Percentiles rank a stretch among this genome's conserved stretches.
These are phyloP conservation scores for Lichtheimia ornata DNA, from an alignment of 371 early-diverging fungal genomes.

Conservation along the genomic window DNA sequence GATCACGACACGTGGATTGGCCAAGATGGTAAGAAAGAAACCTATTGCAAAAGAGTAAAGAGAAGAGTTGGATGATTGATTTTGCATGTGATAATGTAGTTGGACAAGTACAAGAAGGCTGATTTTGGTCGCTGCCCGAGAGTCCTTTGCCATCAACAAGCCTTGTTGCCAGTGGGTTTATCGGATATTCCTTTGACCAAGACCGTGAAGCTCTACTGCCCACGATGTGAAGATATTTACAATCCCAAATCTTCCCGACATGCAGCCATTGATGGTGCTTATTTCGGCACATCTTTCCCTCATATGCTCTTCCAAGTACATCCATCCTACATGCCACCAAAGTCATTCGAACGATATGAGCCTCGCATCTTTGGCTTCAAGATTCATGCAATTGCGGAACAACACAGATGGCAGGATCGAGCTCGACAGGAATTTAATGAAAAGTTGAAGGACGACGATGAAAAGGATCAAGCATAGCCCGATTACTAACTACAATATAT, in stretches of 20 bases:
- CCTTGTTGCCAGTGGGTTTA: conserved; percentile 89
- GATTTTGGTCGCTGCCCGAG: conserved; percentile 97
- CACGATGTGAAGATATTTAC: conserved; percentile 94
- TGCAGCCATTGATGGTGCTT: conserved; percentile 92
- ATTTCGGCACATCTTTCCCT: conserved; percentile 97
- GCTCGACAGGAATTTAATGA: conserved; percentile 66
- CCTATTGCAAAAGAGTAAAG: too few relatives aligned
- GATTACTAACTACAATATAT: too few relatives aligned
- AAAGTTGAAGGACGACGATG: conserved; percentile 21
- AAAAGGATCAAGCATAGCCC: conserved; percentile 8
- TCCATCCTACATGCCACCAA: conserved; percentile 79
- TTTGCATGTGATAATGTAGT: conserved; percentile 26
- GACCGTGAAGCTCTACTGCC: conserved; percentile 91
- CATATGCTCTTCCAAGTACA: conserved; percentile 94
- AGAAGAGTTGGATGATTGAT: too few relatives aligned
- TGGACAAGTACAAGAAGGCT: conserved; percentile 84
- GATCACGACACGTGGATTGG: conserved; percentile 84
- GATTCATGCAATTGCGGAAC: conserved; percentile 81
- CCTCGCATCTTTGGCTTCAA: conserved; percentile 98
- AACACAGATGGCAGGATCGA: conserved; percentile 88
- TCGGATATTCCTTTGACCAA: conserved; percentile 82
- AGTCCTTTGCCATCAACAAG: conserved; percentile 83
- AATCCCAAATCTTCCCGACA: conserved; percentile 84
- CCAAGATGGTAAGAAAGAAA: conserved; percentile 74
- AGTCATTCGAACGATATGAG: conserved; percentile 73